These are phyloP conservation scores for Russula earlei DNA, from an alignment of 768 basidiomycete species.

Conservation along the genomic window DNA sequence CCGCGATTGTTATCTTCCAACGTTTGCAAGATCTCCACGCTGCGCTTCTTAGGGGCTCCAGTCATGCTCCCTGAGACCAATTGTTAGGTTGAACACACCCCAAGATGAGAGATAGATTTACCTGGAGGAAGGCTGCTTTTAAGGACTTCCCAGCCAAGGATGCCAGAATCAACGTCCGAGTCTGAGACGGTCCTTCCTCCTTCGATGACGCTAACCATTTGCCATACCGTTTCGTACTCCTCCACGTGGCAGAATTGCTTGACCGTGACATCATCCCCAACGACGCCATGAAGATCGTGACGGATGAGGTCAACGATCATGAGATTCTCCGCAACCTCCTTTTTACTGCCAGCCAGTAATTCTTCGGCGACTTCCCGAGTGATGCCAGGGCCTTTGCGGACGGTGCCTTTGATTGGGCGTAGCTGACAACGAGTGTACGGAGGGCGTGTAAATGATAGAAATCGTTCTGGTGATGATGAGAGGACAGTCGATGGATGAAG, in stretches of 20 bases:
- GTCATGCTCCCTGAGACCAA: conserved; percentile 79
- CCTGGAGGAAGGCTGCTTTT: conserved; percentile 80
- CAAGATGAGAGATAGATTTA: conserved; percentile 24
- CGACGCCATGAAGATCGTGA: conserved; percentile 78
- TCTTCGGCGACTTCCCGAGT: conserved; percentile 59
- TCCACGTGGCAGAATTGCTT: conserved; percentile 82
- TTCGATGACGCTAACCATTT: conserved; percentile 89
- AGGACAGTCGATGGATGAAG: conserved; percentile 69
- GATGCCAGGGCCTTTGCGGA: conserved; percentile 57
- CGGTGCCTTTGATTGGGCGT: conserved; percentile 91
- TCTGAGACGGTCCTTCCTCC: conserved; percentile 36
- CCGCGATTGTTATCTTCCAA: conserved; percentile 67
- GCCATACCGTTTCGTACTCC: conserved; percentile 91
- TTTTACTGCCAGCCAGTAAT: conserved; percentile 53
- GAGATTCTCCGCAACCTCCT: conserved; percentile 93
- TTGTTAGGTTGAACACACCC: not conserved
- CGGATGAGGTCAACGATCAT: conserved; percentile 98
- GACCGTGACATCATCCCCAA: conserved; percentile 75
- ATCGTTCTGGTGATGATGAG: conserved; percentile 87
- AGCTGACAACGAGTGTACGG: conserved; percentile 64
- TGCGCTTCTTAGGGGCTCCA: conserved; percentile 91
- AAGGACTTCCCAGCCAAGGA: conserved; percentile 72
- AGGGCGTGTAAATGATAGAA: conserved; percentile 69
- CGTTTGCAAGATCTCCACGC: conserved; percentile 77
- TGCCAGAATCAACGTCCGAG: conserved; percentile 27